A percentile compares a stretch with the other conserved stretches of the same genome.
These are phyloP conservation scores for Neocucurbitaria cava DNA, from an alignment of 2,329 filamentous ascomycete species.

Conservation along the genomic window DNA sequence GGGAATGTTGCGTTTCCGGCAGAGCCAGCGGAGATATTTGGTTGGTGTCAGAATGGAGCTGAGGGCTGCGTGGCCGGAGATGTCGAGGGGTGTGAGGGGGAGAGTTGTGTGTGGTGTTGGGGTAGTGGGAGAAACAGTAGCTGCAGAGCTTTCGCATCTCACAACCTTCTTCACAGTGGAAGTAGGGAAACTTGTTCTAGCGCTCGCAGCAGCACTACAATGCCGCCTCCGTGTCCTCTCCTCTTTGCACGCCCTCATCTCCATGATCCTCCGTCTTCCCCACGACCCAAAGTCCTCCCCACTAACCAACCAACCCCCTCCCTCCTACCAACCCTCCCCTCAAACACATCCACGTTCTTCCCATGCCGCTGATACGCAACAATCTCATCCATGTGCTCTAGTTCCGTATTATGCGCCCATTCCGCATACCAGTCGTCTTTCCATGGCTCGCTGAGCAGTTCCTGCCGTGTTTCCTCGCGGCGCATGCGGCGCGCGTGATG, in stretches of 20 bases:
- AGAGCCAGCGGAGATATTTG: not conserved
- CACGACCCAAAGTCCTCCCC: slow-evolving; percentile 13
- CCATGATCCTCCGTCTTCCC: slow-evolving; percentile 11
- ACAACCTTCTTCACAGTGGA: not conserved
- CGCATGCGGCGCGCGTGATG: not conserved
- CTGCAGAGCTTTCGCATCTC: not conserved
- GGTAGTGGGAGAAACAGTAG: not conserved
- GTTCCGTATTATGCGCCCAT: not conserved
- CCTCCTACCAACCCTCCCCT: not conserved
- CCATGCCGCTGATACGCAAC: slow-evolving; percentile 1
- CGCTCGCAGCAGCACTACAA: too few species aligned
- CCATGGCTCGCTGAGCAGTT: not conserved
- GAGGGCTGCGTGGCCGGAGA: slow-evolving; percentile 5
- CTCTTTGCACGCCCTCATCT: slow-evolving; percentile 17
- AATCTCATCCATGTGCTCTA: slow-evolving; percentile 5
- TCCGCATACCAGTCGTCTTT: not conserved
- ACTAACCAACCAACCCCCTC: not conserved
- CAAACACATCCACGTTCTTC: not conserved
- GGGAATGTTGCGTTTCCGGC: not conserved
- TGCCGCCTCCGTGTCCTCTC: slow-evolving; percentile 1
- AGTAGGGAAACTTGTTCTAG: too few species aligned
- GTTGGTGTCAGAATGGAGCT: not conserved
- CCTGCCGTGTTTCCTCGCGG: not conserved
- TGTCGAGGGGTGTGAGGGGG: slow-evolving; percentile 2
- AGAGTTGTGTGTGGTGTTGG: slow-evolving; percentile 5